Percentiles rank a stretch among this genome's conserved stretches.
Evolutionary conservation across 176 grass and related monocot genomes (phyloP).

Genomic region (Themeda triandra): DNA sequence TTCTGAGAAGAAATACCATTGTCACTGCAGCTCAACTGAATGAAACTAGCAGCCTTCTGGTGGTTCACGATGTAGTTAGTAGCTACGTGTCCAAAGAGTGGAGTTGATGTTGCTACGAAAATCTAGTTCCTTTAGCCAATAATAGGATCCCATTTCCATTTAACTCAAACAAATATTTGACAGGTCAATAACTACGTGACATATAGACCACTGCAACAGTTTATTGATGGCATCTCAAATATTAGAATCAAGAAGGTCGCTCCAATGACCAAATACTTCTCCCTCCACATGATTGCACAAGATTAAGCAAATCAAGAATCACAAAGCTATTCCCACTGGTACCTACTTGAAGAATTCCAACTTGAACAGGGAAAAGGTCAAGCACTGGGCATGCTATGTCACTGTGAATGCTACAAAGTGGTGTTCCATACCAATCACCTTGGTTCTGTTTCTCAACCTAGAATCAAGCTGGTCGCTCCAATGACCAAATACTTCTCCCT

Average conservation of each 20-base stretch:
- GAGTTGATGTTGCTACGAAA: constrained; percentile 28
- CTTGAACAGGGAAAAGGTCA: neutral
- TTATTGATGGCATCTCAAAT: constrained; percentile 24
- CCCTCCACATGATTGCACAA: constrained; percentile 24
- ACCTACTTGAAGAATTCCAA: constrained; percentile 22
- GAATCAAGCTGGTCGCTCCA: neutral
- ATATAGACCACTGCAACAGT: neutral
- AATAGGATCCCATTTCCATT: constrained; percentile 24
- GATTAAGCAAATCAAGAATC: neutral
- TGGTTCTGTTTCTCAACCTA: constrained; percentile 16
- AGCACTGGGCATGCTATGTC: constrained; percentile 24
- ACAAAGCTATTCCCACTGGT: constrained; percentile 2
- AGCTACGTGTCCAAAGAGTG: constrained; percentile 37
- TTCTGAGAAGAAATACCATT: constrained; percentile 49
- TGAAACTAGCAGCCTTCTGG: constrained; percentile 16
- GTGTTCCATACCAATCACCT: neutral
- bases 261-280: constrained; percentile 1
- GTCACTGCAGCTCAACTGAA: constrained; percentile 39
- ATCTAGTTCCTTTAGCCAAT: constrained; percentile 21
- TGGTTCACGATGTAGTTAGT: constrained; percentile 27
- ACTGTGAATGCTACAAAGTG: constrained; percentile 25
- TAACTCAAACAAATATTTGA: constrained; percentile 21
- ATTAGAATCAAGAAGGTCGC: constrained; percentile 14
- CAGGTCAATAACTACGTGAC: constrained; percentile 1
- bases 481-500: constrained; percentile 10